Percentiles rank a stretch among this genome's conserved stretches.
These are phyloP conservation scores for Nothopassalora personata DNA, from an alignment of 2,329 filamentous ascomycete genomes.

Conservation along the genomic window DNA sequence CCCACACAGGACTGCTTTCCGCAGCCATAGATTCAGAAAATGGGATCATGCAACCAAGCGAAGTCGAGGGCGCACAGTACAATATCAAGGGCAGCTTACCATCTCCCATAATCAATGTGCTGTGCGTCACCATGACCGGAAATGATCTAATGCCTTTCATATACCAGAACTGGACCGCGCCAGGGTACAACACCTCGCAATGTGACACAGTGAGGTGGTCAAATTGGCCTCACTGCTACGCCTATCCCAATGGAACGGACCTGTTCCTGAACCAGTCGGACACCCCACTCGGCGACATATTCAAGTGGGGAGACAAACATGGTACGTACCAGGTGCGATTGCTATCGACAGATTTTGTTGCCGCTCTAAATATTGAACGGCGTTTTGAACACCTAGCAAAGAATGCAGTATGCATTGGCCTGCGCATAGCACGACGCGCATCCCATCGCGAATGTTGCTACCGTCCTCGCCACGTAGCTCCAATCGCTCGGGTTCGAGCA, in stretches of 20 bases:
- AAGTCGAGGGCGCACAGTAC: slow-evolving; percentile 61
- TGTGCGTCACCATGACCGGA: slow-evolving; percentile 62
- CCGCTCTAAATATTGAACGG: no score
- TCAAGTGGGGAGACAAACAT: slow-evolving; percentile 55
- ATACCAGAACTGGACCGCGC: slow-evolving; percentile 55
- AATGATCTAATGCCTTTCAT: slow-evolving; percentile 60
- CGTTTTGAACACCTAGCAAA: no score
- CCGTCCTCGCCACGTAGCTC: no score
- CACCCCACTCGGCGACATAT: slow-evolving; percentile 59
- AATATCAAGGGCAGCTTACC: slow-evolving; percentile 62
- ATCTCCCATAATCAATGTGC: slow-evolving; percentile 64
- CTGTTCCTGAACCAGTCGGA: slow-evolving; percentile 5
- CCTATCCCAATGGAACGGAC: not conserved
- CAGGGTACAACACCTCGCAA: not conserved
- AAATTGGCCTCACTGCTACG: slow-evolving; percentile 7
- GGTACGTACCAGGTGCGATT: slow-evolving; percentile 30
- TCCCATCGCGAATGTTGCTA: no score
- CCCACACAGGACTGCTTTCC: slow-evolving; percentile 63
- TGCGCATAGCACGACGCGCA: no score
- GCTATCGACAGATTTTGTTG: no score
- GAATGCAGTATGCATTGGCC: no score
- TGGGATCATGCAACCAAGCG: slow-evolving; percentile 62
- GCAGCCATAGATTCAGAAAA: slow-evolving; percentile 60
- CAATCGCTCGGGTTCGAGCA: no score
- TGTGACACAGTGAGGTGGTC: slow-evolving; percentile 10